phyloP scores from a whole-genome alignment of 2,329 filamentous ascomycete species.

The Penicillium sp. region DNA sequence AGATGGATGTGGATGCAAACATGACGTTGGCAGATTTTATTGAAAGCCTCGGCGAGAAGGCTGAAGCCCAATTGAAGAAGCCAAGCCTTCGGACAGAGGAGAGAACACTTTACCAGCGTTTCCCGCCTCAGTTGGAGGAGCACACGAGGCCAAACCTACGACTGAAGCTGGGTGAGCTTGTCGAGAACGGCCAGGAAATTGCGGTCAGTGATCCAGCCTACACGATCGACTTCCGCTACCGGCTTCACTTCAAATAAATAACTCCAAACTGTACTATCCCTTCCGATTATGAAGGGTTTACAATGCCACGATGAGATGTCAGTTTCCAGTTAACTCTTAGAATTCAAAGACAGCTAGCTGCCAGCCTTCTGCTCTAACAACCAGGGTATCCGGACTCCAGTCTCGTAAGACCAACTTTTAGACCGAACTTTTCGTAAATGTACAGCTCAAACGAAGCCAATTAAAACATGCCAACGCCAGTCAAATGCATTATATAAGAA shows the following conservation, averaged over 20 bases:
- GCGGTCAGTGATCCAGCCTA: conserved; percentile 93
- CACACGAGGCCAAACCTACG: conserved; percentile 79
- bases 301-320: background rate
- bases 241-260: conserved; percentile 49
- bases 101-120: conserved; percentile 89
- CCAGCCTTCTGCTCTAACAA: conserved; percentile 29
- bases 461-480: conserved; percentile 37
- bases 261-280: background rate
- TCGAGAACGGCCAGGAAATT: conserved; percentile 81
- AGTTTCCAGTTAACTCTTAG: conserved; percentile 1
- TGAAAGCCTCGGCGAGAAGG: conserved; percentile 76
- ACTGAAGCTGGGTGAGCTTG: conserved; percentile 74
- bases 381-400: conserved; percentile 34
- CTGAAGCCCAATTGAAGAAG: conserved; percentile 91
- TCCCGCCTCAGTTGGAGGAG: conserved; percentile 76
- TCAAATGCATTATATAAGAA: conserved; percentile 37
- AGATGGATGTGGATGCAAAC: conserved; percentile 69
- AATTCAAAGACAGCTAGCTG: conserved; percentile 24
- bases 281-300: background rate
- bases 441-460: conserved; percentile 33
- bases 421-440: conserved; percentile 37
- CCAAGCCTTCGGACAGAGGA: conserved; percentile 79
- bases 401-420: conserved; percentile 32
- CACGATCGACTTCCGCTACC: conserved; percentile 67
- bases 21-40: conserved; percentile 80